Evolutionary conservation across 2,329 filamentous ascomycete genomes (phyloP), one percentile per base, ranked within the genome.

Genomic region (Sphaerulina musiva): DNA sequence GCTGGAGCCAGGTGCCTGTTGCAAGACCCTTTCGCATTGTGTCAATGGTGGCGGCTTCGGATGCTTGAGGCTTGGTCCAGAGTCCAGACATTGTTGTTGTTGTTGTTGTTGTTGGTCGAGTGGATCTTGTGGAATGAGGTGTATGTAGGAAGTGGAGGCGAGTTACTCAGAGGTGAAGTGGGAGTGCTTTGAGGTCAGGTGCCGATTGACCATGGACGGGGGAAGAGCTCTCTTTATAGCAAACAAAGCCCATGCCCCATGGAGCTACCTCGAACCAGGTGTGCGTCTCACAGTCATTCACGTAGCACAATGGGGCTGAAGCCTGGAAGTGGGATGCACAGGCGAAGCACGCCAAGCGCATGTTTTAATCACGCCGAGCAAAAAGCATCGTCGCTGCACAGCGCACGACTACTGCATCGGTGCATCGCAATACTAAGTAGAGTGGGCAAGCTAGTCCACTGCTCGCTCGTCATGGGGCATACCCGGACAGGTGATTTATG

Each of bases 1-100:
- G 52, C 40, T 55, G 49, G 14, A 61, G 54, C 59, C 59, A 61
- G 11, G 56, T 61, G 34, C 59, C 58, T 17, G 58, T 53, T 31
- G 58, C 31, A 20, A 56, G 50, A 40, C 56, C 54, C 31, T 34
- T 40, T 39, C 53, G 54, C 29, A 54, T 44, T 38, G 42, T 54
- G 29, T 58, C 47, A 20, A 56, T 29, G 14, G 47, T 51, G 29
- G 50, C 43, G 31, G 38, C 42, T 32, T 46, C 38, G 31, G 43
- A 41, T 23, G 50, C 43, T 32, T 41, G 29, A n/a, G 45, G 23
- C 46, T 56, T 56, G 46, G 49, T 53, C 54, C 54, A 56, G 42
- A 56, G 54, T 23, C 44, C 54, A 47, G 54, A 57, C 59, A 61
- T 61, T 36, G 12, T 52, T 36, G 43, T 47, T 60, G 48, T n/a